phyloP scores from a whole-genome alignment of 306 rosid species.

The Betula pendula region DNA sequence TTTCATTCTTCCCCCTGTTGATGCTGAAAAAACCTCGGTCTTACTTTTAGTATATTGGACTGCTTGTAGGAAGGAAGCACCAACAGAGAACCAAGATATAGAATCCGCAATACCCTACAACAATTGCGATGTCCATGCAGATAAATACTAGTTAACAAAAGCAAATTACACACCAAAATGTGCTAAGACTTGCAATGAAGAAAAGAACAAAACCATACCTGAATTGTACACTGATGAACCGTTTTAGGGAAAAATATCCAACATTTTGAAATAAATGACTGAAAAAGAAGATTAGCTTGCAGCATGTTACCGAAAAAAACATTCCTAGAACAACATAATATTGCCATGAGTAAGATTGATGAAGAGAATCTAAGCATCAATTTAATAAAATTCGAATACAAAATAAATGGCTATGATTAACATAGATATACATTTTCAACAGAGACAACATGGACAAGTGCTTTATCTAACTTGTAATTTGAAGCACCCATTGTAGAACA shows the following conservation, averaged over 20 bases:
- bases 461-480: not conserved
- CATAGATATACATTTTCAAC: not conserved
- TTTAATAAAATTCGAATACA: not conserved
- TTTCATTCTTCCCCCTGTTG: not conserved
- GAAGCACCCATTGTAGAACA: not conserved
- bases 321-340: not conserved
- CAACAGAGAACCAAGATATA: conserved; percentile 11
- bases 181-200: conserved; percentile 8
- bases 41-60: not conserved
- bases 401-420: not conserved
- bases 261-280: not conserved
- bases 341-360: not conserved
- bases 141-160: conserved; percentile 8
- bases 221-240: not conserved
- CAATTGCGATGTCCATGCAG: not conserved
- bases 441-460: not conserved
- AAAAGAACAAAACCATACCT: not conserved
- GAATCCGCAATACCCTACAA: conserved; percentile 9
- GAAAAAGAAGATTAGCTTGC: conserved; percentile 11
- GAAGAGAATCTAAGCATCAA: not conserved
- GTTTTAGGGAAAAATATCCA: not conserved
- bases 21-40: not conserved
- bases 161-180: not conserved
- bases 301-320: not conserved
- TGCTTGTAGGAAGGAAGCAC: conserved; percentile 11